phyloP scores from a whole-genome alignment of 2,329 filamentous ascomycete genomes.

The Fusarium sp. region DNA sequence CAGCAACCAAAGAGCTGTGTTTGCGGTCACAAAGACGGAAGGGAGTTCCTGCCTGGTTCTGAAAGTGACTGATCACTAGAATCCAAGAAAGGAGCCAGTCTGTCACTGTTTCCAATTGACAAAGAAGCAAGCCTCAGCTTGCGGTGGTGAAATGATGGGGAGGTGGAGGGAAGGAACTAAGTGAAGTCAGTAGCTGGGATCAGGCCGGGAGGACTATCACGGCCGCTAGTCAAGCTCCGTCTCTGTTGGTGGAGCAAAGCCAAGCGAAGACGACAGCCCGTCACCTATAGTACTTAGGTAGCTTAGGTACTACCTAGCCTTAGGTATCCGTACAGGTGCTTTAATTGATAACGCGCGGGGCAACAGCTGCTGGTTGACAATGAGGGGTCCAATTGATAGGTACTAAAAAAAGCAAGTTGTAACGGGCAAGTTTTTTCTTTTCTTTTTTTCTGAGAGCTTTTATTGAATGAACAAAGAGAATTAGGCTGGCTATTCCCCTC shows the following conservation, averaged over 20 bases:
- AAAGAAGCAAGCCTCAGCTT: slow-evolving; percentile 1
- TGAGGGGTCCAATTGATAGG: not conserved
- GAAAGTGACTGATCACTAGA: not conserved
- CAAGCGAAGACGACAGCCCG: not conserved
- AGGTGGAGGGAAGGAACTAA: not conserved
- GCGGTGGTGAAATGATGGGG: not conserved
- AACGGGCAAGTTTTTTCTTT: not conserved
- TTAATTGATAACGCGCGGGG: not conserved
- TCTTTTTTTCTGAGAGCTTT: not conserved
- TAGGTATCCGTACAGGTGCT: not conserved
- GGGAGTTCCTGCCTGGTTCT: not conserved
- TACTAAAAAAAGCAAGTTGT: not conserved
- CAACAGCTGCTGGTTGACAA: not conserved
- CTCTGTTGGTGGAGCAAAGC: slow-evolving; percentile 20
- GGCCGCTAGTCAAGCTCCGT: slow-evolving; percentile 11
- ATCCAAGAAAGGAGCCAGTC: not conserved
- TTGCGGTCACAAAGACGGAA: slow-evolving; percentile 1
- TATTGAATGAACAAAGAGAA: not conserved
- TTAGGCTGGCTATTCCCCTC: not conserved
- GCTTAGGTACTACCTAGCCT: not conserved
- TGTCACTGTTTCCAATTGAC: not conserved
- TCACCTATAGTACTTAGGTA: too few relatives aligned
- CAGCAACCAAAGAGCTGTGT: not conserved
- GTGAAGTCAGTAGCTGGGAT: not conserved
- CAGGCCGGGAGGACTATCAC: slow-evolving; percentile 10